Conservation (phyloP, 1,284 basidiomycete genomes). For the Irpex sp. region DNA sequence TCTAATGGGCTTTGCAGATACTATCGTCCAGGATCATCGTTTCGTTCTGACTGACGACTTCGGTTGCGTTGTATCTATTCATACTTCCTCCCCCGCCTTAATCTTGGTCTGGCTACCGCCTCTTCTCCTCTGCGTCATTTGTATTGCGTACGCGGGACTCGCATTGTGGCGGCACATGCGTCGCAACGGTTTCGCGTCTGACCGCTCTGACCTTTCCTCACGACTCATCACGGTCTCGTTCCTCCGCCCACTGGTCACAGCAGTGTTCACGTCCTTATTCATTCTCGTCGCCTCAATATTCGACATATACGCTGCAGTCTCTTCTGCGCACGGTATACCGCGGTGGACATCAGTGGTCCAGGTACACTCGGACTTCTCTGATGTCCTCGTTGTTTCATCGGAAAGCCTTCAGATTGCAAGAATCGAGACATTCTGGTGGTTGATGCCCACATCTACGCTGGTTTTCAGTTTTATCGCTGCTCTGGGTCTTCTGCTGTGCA, state of each 20-base stretch:
- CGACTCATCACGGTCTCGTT: conserved; percentile 34
- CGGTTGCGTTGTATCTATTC: conserved; percentile 60
- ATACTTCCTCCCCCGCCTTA: conserved; percentile 47
- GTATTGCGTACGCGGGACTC: conserved; percentile 39
- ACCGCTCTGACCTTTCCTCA: conserved; percentile 20
- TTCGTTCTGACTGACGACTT: conserved; percentile 63
- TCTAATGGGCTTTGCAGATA: conserved; percentile 38
- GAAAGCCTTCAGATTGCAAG: conserved; percentile 12
- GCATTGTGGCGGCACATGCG: conserved; percentile 28
- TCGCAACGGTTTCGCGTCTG: conserved; percentile 26
- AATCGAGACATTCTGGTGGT: conserved; percentile 38
- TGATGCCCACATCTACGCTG: conserved; percentile 33
- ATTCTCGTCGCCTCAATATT: conserved; percentile 34
- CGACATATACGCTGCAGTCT: conserved; percentile 30
- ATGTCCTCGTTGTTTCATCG: conserved; percentile 20
- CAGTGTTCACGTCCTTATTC: conserved; percentile 31
- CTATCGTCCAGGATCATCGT: conserved; percentile 63
- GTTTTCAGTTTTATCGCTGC: conserved; percentile 30
- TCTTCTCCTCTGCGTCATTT: conserved; percentile 40
- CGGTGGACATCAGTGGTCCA: conserved; percentile 29
- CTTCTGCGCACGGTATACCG: conserved; percentile 34
- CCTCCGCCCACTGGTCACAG: conserved; percentile 34
- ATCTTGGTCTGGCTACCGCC: conserved; percentile 59
- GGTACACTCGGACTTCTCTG: conserved; percentile 31
- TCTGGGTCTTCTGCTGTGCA: conserved; percentile 19